Evolutionary conservation across 108 stramenopile species (phyloP), one percentile per base, ranked within the genome.

Genomic region (Cylindrotheca fusiformis): DNA sequence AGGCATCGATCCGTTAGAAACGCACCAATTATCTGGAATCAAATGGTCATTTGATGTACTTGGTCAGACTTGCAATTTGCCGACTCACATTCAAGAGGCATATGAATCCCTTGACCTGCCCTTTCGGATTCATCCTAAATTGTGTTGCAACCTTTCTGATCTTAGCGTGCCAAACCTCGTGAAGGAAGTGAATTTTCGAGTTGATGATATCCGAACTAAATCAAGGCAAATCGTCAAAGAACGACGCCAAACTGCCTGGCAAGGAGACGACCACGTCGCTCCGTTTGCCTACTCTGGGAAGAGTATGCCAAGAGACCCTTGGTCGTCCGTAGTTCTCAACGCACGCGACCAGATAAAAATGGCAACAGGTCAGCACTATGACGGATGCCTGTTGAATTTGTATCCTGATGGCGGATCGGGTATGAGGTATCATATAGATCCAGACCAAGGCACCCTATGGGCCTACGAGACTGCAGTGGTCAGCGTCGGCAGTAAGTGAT

Each of bases 401-500:
- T 83, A 83, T 61, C 74, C 77, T 6, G 77, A 83, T 55, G 81
- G 81, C 14, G 68, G 59, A 24, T 71, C 69, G 32, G 81, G 65
- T 6, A 83, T 83, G 81, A 52, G 81, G n/a, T 84, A 80, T 58
- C 83, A 84, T 54, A 72, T 67, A 6, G 83, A 84, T 49, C 83
- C 83, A 0, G 83, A 84, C 36, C 83, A 84, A 68, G 83, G 83
- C 32, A 36, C 48, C 3, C 24, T 77, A 14, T 84, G 83, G 83
- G 79, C 65, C 32, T 78, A 51, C 48, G 66, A 77, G 19, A 84
- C 79, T 4, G 79, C 73, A 17, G 83, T 84, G 36, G 83, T 80
- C 17, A 78, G 77, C 47, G 48, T 78, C 17, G 83, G 83, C 6
- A 10, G 36, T 41, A 14, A 41, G 36, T 41, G 10, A n/a, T n/a